A percentile compares a stretch with the other conserved stretches of the same genome.
These are phyloP conservation scores for Botrytis pseudocinerea DNA, from an alignment of 2,329 filamentous ascomycete genomes.

Conservation along the genomic window DNA sequence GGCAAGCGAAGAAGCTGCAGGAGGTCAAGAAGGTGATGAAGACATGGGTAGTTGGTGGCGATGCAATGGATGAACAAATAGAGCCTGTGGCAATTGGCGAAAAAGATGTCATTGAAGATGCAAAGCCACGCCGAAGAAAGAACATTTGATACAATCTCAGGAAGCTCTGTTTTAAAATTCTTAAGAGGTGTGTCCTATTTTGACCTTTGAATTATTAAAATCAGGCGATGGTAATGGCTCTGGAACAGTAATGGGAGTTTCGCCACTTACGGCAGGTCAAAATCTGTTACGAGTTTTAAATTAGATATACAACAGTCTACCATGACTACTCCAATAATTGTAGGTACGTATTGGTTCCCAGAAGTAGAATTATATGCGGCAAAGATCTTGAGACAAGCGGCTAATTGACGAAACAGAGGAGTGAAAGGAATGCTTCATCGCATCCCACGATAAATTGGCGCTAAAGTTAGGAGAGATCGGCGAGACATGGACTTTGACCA, in stretches of 20 bases:
- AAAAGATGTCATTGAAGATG: constrained; percentile 13
- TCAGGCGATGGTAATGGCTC: not conserved
- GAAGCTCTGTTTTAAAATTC: not conserved
- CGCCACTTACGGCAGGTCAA: not conserved
- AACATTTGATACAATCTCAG: constrained; percentile 15
- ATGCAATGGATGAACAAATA: constrained; percentile 36
- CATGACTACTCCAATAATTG: not conserved
- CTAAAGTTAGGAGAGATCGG: not conserved
- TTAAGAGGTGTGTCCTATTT: not conserved
- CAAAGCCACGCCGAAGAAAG: constrained; percentile 21
- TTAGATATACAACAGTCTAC: constrained; percentile 11
- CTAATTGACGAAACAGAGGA: constrained; percentile 20
- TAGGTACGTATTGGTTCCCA: not conserved
- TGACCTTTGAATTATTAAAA: not conserved
- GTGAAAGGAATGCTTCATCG: constrained; percentile 20
- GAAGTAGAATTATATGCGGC: not conserved
- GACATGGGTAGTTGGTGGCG: constrained; percentile 65
- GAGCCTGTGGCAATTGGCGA: not conserved
- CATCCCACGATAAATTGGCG: constrained; percentile 11
- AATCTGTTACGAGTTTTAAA: constrained; percentile 4
- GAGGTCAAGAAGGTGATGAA: constrained; percentile 70
- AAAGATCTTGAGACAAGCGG: constrained; percentile 18
- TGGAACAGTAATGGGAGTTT: not conserved
- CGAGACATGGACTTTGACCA: not conserved
- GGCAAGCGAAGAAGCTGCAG: constrained; percentile 57